Percentiles rank a stretch among this genome's conserved stretches.
These are phyloP conservation scores for Colletotrichum lupini DNA, from an alignment of 2,329 filamentous ascomycete genomes.

Conservation along the genomic window DNA sequence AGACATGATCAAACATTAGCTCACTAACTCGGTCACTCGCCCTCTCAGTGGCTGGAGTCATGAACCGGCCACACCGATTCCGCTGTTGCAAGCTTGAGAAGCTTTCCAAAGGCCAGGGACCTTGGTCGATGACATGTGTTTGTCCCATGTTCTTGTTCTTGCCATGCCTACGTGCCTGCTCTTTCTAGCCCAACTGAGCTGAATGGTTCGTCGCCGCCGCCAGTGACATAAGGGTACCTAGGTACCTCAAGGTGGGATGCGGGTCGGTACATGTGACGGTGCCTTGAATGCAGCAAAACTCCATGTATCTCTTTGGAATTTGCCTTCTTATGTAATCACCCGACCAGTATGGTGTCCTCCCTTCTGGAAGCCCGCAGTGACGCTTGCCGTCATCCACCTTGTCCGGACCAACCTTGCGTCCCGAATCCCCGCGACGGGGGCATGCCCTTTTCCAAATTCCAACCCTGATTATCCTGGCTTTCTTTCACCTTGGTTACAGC, in stretches of 20 bases:
- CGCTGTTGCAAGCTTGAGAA: not conserved
- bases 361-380: slow-evolving; percentile 12
- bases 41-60: not conserved
- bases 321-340: not conserved
- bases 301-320: not conserved
- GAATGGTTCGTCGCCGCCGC: no score
- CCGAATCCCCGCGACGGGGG: slow-evolving; percentile 9
- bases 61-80: slow-evolving; percentile 11
- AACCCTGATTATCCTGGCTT: not conserved
- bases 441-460: not conserved
- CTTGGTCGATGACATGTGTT: slow-evolving; percentile 32
- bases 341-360: not conserved
- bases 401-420: not conserved
- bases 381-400: slow-evolving; percentile 27
- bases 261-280: not conserved
- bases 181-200: no score
- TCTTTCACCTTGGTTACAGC: slow-evolving; percentile 21
- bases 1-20: not conserved
- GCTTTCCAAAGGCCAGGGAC: slow-evolving; percentile 7
- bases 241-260: not conserved
- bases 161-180: no score
- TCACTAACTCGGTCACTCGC: not conserved
- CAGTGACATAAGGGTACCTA: no score
- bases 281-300: not conserved
- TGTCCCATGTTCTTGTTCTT: slow-evolving; percentile 10